phyloP scores from a whole-genome alignment of 2,329 filamentous ascomycete species.

The Dactylellina parvicollis region DNA sequence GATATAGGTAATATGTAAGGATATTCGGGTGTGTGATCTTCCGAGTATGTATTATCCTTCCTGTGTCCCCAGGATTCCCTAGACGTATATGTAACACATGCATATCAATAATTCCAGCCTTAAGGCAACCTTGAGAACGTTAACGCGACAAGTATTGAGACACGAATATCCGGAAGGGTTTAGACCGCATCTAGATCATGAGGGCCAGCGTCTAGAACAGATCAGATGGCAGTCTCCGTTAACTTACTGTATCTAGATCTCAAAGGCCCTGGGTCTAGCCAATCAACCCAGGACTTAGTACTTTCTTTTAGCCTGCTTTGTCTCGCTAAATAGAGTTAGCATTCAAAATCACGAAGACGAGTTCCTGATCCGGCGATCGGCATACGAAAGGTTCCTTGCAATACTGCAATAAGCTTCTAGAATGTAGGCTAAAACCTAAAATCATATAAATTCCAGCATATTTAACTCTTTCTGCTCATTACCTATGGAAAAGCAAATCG shows the following conservation, averaged over 20 bases:
- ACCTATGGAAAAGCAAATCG: no score
- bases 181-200: slow-evolving; percentile 1
- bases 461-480: background rate
- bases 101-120: no score
- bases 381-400: background rate
- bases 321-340: slow-evolving; percentile 39
- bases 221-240: background rate
- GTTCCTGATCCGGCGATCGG: slow-evolving; percentile 29
- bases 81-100: no score
- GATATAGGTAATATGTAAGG: no score
- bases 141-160: no score
- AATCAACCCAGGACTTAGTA: background rate
- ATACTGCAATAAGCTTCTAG: background rate
- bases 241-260: no score
- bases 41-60: no score
- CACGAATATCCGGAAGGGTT: no score
- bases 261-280: background rate
- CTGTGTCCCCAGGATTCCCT: no score
- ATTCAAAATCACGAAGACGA: background rate
- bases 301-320: background rate
- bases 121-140: no score
- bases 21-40: no score
- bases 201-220: background rate
- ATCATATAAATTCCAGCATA: background rate
- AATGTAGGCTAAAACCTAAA: slow-evolving; percentile 20